Percentiles rank a stretch among this genome's conserved stretches.
These are phyloP conservation scores for Magnusiomyces suaveolens DNA, from an alignment of 1,139 yeast genomes.

Conservation along the genomic window DNA sequence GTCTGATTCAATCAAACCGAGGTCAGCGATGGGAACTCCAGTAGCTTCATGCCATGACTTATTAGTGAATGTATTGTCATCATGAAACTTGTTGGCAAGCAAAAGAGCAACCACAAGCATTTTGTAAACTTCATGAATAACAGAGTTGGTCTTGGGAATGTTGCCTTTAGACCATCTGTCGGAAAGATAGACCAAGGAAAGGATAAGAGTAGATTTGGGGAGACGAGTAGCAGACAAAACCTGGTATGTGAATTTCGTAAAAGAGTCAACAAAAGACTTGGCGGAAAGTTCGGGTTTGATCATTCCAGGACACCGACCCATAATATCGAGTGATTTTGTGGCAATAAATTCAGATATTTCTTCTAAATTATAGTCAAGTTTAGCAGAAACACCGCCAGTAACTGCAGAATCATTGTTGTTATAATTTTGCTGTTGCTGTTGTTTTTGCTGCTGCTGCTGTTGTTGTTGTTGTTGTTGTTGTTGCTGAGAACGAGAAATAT, in stretches of 20 bases:
- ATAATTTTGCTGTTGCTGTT: constrained; percentile 16
- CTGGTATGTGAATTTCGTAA: constrained; percentile 51
- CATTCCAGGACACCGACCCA: constrained; percentile 26
- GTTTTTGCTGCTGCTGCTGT: constrained; percentile 14
- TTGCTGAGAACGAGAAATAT: constrained; percentile 11
- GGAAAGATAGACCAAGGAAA: constrained; percentile 66
- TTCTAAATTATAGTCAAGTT: constrained; percentile 66
- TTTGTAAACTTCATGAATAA: constrained; percentile 37
- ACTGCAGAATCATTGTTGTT: constrained; percentile 21
- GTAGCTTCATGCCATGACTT: constrained; percentile 95
- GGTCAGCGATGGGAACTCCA: constrained; percentile 51
- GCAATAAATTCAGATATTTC: constrained; percentile 70
- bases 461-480: constrained; percentile 18
- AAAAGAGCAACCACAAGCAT: constrained; percentile 62
- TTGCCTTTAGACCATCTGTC: constrained; percentile 35
- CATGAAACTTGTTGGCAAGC: constrained; percentile 87
- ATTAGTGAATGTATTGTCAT: constrained; percentile 92
- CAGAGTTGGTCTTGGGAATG: constrained; percentile 23
- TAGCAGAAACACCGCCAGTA: constrained; percentile 68
- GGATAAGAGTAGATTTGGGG: constrained; percentile 68
- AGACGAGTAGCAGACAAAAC: constrained; percentile 81
- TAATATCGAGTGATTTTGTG: constrained; percentile 55
- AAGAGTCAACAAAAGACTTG: constrained; percentile 39
- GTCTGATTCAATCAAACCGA: constrained; percentile 59
- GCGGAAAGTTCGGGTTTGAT: constrained; percentile 19